These are phyloP conservation scores for Euphrasia confusa DNA, from an alignment of 257 asterid genomes.

Conservation along the genomic window DNA sequence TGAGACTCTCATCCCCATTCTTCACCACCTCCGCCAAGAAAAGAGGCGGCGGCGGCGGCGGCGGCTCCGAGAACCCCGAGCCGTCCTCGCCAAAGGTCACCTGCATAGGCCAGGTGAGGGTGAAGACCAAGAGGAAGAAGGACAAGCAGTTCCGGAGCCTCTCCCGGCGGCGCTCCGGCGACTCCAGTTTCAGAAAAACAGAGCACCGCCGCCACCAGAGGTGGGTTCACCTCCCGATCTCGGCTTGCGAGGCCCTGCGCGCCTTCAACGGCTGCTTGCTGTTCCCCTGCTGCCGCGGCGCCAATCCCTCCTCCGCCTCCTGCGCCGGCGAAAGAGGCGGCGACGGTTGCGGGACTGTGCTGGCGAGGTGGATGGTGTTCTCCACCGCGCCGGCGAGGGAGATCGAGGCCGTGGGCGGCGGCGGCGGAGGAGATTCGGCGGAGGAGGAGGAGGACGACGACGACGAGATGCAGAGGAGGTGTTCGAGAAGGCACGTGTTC, in stretches of 20 bases:
- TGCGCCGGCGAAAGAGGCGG: background rate
- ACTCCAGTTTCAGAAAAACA: conserved; percentile 51
- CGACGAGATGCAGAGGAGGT: conserved; percentile 32
- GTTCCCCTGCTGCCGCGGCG: conserved; percentile 48
- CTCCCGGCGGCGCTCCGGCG: conserved; percentile 58
- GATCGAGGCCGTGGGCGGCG: conserved; percentile 74
- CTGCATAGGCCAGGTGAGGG: conserved; percentile 93
- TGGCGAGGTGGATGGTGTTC: conserved; percentile 73
- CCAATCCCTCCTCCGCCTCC: background rate
- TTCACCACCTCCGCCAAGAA: conserved; percentile 47
- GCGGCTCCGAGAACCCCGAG: conserved; percentile 62
- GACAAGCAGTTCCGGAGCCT: conserved; percentile 59
- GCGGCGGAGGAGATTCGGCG: conserved; percentile 57
- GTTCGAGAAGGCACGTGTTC: conserved; percentile 77
- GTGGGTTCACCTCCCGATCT: conserved; percentile 84
- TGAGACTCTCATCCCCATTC: conserved; percentile 64
- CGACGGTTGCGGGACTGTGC: conserved; percentile 60
- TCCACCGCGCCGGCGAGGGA: conserved; percentile 67
- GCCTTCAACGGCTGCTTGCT: conserved; percentile 62
- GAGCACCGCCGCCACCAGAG: conserved; percentile 51
- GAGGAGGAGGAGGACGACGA: conserved; percentile 32
- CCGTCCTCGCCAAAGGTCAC: conserved; percentile 97
- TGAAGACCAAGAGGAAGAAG: conserved; percentile 71
- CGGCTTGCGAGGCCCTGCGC: conserved; percentile 78
- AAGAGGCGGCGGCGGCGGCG: conserved; percentile 40